Evolutionary conservation across 164 flowering plant genomes (phyloP), one percentile per base, ranked within the genome.

Genomic region (Chloranthus sessilifolius): DNA sequence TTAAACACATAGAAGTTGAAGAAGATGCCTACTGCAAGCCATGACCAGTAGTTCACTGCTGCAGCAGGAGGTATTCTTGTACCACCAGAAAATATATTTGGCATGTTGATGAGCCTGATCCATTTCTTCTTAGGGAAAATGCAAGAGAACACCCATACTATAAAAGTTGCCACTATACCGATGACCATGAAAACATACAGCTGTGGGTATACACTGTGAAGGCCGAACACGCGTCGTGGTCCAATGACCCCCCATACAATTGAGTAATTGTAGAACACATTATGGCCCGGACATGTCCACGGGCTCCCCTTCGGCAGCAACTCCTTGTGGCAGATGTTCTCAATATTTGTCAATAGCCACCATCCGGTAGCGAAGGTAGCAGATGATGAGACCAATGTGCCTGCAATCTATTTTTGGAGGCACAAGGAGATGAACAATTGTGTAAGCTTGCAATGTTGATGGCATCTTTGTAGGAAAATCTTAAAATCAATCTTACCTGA

Each of bases 81-180:
- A 1, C 75, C 56, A 2, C 72, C 80, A 0, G 70, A 63, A 1
- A 83, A 17, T 7, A 86, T 53, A 2, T 81, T 16, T 0, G 95
- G 95, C 65, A 83, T 56, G 62, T 83, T 68, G 52, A 86, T 72
- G 1, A 69, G 66, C 40, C 25, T 57, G 10, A 83, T 61, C 91
- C 88, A 81, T 45, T 70, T 71, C 27, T 72, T 55, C 3, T 72
- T 15, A 0, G 64, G 64, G 43, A 45, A 53, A 3, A 1, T 1
- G 16, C 26, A 21, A 3, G 28, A 5, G 1, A 37, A 15, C 0
- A 38, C 10, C 54, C 59, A 61, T 11, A 54, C 55, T 0, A 37
- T 28, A 4, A 61, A 6, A 0, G 65, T 42, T 2, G 37, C 42
- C 2, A 61, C 4, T 2, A 41, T 14, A 1, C 55, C 65, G 5